Percentiles rank a stretch among this genome's conserved stretches.
Conservation (phyloP, 2,329 filamentous ascomycete species). For the Colletotrichum orchidophilum region DNA sequence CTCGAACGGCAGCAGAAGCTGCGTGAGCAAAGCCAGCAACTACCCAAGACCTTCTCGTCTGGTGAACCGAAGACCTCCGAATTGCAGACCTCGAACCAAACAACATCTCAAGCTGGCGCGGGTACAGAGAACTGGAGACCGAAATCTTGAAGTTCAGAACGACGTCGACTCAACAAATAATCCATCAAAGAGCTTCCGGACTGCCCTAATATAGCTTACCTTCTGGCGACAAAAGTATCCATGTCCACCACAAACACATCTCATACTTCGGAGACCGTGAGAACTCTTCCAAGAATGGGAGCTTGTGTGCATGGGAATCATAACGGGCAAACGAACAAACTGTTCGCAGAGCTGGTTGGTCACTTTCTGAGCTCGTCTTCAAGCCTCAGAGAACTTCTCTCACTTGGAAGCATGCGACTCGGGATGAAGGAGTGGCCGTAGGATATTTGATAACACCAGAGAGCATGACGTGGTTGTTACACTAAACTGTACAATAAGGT, state of each 20-base stretch:
- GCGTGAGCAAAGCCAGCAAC: background rate
- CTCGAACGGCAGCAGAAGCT: conserved; percentile 25
- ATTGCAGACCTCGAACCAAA: background rate
- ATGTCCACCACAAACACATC: background rate
- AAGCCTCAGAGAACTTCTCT: background rate
- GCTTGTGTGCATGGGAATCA: background rate
- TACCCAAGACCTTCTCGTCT: background rate
- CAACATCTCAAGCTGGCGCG: background rate
- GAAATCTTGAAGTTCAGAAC: background rate
- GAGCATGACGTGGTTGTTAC: background rate
- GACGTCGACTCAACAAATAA: background rate
- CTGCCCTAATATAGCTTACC: background rate
- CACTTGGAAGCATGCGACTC: background rate
- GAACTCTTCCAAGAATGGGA: background rate
- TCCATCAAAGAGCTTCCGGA: background rate
- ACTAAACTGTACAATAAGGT: background rate
- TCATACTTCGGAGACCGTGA: background rate
- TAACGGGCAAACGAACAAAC: background rate
- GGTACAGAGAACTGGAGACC: background rate
- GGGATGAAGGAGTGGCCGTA: background rate
- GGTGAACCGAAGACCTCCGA: background rate
- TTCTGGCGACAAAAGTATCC: background rate
- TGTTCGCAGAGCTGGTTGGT: background rate
- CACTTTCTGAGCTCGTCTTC: too few species aligned
- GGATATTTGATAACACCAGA: background rate